A percentile compares a stretch with the other conserved stretches of the same genome.
These are phyloP conservation scores for Ustilago cynodontis DNA, from an alignment of 1,284 basidiomycete species.

Conservation along the genomic window DNA sequence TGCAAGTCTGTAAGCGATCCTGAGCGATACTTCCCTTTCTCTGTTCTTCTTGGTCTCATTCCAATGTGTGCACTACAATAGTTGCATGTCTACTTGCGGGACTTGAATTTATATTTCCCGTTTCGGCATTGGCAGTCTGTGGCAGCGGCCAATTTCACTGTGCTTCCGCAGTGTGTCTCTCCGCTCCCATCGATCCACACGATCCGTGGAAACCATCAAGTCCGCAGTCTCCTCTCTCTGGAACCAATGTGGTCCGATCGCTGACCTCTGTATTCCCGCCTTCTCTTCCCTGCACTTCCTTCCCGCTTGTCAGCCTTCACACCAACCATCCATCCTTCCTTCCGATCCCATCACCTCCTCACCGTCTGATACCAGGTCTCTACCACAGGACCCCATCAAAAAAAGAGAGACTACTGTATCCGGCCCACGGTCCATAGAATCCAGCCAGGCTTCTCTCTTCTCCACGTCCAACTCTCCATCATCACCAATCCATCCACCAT, in stretches of 20 bases:
- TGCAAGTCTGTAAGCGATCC: slow-evolving; percentile 1
- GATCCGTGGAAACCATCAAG: slow-evolving; percentile 4
- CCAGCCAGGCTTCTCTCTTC: neutral
- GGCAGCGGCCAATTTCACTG: slow-evolving; percentile 6
- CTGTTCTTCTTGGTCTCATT: slow-evolving; percentile 5
- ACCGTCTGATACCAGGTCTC: neutral
- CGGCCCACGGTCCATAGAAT: neutral
- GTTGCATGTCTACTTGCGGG: slow-evolving; percentile 10
- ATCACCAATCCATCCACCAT: neutral
- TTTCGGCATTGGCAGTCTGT: slow-evolving; percentile 10
- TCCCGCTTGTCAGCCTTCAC: neutral
- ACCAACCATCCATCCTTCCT: neutral
- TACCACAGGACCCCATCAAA: neutral
- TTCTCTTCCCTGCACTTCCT: neutral
- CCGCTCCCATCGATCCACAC: slow-evolving; percentile 20
- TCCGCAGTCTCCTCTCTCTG: neutral
- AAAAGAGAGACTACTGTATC: slow-evolving; percentile 13
- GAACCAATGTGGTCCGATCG: slow-evolving; percentile 14
- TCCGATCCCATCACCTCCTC: slow-evolving; percentile 1
- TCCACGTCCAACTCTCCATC: neutral
- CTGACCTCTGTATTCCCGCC: slow-evolving; percentile 6
- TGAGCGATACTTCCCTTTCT: neutral
- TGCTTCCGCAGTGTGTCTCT: neutral
- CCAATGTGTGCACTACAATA: neutral
- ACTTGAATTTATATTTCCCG: slow-evolving; percentile 23